Evolutionary conservation across 257 asterid genomes (phyloP).

Genomic region (Primulina tabacum): DNA sequence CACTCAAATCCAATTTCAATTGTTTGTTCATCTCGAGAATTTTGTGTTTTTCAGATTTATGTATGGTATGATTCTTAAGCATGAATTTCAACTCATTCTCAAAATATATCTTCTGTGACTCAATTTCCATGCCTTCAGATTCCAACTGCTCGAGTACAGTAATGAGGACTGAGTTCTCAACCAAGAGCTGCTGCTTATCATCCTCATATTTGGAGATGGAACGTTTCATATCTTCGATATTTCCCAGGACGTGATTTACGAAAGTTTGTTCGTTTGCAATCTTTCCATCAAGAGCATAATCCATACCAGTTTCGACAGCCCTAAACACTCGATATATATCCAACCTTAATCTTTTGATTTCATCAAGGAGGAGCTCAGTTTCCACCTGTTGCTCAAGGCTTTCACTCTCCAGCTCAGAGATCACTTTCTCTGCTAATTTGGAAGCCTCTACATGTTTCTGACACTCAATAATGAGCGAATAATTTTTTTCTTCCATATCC

Average conservation of each 20-base stretch:
- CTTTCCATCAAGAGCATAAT: conserved; percentile 28
- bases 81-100: conserved; percentile 31
- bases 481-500: conserved; percentile 55
- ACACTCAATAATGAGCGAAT: conserved; percentile 36
- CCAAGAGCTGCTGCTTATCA: conserved; percentile 35
- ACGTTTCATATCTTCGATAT: conserved; percentile 39
- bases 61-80: conserved; percentile 29
- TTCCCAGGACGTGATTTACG: conserved; percentile 34
- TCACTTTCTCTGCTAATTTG: conserved; percentile 46
- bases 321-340: conserved; percentile 47
- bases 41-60: conserved; percentile 33
- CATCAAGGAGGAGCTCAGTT: conserved; percentile 46
- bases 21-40: conserved; percentile 36
- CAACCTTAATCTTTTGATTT: conserved; percentile 41
- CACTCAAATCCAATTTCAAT: conserved; percentile 32
- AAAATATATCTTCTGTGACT: conserved; percentile 33
- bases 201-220: conserved; percentile 35
- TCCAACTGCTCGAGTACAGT: conserved; percentile 41
- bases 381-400: conserved; percentile 62
- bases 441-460: conserved; percentile 59
- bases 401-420: conserved; percentile 53
- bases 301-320: conserved; percentile 36
- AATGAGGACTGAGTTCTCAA: conserved; percentile 45
- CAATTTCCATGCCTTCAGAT: conserved; percentile 39
- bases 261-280: conserved; percentile 42